Base-by-base conservation (phyloP, 2,329 filamentous ascomycete genomes). In the Metarhizium sp. region DNA sequence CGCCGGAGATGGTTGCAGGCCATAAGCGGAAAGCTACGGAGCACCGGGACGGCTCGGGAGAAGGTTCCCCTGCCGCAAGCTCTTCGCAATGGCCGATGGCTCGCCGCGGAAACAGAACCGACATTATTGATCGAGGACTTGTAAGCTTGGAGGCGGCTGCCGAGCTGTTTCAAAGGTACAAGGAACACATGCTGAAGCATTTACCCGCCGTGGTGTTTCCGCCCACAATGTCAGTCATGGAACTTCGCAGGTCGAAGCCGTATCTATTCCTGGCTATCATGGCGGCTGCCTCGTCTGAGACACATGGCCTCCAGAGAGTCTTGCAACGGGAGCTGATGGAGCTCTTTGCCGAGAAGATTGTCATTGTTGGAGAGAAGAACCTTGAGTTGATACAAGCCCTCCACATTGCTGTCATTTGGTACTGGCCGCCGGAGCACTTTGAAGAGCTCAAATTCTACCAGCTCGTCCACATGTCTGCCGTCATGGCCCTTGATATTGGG, bases 391-490 rank as follows among this genome's bases (percentile, higher is more conserved):
- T 95, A 8, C 91, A 96, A 71, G 82, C 88, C 2, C 73, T 95
- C 45, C 79, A 89, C 56, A 75, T 95, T 3, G 78, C 83, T 6
- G 83, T 86, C n/a, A 80, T 91, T 20, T 95, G 90, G 88, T 95
- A 95, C 68, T 85, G 84, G 67, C 89, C 90, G 16, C 90, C 90
- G 0, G 85, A 92, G 61, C 81, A 88, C 62, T 88, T 88, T 57
- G 89, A 95, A 64, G 87, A 94, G 71, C 82, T 92, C 64, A 94
- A 94, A 66, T 95, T 94, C 68, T 95, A 94, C 71, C 88, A 92
- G 72, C 79, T 94, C 60, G 84, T 90, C 49, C 89, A 95, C 67
- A 83, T 90, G 65, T 87, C 88, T 2, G 86, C 86, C 50, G 80
- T 90, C 62, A 89, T 95, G 85, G 87, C 86, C 30, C 84, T 95